Evolutionary conservation across 805 yeast genomes (phyloP).

Genomic region (Cyberlindnera suaveolens): DNA sequence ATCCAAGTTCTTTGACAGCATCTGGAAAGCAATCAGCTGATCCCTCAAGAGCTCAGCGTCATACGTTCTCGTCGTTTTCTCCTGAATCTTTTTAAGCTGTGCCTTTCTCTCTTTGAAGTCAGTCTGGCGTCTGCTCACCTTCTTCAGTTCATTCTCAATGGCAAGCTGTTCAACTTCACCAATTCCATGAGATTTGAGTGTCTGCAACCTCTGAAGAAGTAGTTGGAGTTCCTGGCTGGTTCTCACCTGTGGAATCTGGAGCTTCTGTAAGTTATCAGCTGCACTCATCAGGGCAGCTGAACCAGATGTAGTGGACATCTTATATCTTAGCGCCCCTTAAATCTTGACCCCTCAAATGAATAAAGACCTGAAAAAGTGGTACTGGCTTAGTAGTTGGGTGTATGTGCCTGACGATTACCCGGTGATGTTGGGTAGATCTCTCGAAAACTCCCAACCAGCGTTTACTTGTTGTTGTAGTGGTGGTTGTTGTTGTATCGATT

Average conservation of each 20-base stretch:
- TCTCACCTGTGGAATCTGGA: slow-evolving; percentile 3
- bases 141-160: slow-evolving; percentile 34
- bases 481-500: too few species aligned
- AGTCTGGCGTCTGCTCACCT: slow-evolving; percentile 37
- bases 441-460: too few species aligned
- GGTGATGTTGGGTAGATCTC: too few species aligned
- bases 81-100: slow-evolving; percentile 5
- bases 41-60: slow-evolving; percentile 43
- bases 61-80: slow-evolving; percentile 23
- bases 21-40: slow-evolving; percentile 59
- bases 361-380: too few species aligned
- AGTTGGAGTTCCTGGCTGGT: slow-evolving; percentile 8
- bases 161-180: slow-evolving; percentile 33
- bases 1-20: slow-evolving; percentile 59
- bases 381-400: too few species aligned
- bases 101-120: slow-evolving; percentile 27
- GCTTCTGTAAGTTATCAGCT: too few species aligned
- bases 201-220: slow-evolving; percentile 15
- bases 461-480: too few species aligned
- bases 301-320: too few species aligned
- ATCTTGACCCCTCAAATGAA: too few species aligned
- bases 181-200: slow-evolving; percentile 6
- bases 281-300: too few species aligned
- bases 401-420: too few species aligned
- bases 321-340: too few species aligned